A percentile compares a stretch with the other conserved stretches of the same genome.
Evolutionary conservation across 2,329 filamentous ascomycete genomes (phyloP).

Genomic region (Fusarium vanettenii): DNA sequence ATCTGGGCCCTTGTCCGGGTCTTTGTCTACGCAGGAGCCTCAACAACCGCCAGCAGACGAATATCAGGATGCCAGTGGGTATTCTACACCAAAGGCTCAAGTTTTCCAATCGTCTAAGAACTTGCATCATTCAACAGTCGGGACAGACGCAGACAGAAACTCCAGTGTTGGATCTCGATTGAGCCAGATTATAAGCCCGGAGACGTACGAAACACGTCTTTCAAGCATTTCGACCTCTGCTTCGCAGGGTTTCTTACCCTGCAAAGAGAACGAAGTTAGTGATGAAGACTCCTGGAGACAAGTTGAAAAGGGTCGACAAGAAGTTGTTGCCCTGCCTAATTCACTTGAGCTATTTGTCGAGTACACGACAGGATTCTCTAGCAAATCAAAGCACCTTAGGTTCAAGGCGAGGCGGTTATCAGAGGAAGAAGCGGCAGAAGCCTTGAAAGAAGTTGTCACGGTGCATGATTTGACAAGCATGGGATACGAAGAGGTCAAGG

Average conservation of each 20-base stretch:
- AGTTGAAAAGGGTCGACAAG: conserved; percentile 3
- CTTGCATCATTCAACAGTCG: neutral
- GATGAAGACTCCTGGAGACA: neutral
- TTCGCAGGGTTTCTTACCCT: too few species aligned
- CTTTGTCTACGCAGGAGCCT: neutral
- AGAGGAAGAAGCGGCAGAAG: neutral
- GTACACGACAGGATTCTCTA: conserved; percentile 12
- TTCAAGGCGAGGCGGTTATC: conserved; percentile 16
- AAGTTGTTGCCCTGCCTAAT: neutral
- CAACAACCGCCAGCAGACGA: neutral
- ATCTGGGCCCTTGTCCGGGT: too few species aligned
- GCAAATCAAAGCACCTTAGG: neutral
- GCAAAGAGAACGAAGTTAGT: neutral
- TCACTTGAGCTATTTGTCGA: conserved; percentile 23
- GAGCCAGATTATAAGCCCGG: neutral
- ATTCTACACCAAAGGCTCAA: neutral
- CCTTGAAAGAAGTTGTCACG: too few species aligned
- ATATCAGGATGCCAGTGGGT: neutral
- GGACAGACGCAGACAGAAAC: too few species aligned
- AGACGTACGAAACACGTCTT: neutral
- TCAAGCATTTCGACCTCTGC: neutral
- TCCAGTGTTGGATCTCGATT: neutral
- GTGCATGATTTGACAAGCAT: conserved; percentile 12
- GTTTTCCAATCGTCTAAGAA: neutral
- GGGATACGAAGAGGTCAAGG: neutral